Evolutionary conservation across 2,329 filamentous ascomycete genomes (phyloP), one percentile per base, ranked within the genome.

Genomic region (Aspergillus viridinutans): DNA sequence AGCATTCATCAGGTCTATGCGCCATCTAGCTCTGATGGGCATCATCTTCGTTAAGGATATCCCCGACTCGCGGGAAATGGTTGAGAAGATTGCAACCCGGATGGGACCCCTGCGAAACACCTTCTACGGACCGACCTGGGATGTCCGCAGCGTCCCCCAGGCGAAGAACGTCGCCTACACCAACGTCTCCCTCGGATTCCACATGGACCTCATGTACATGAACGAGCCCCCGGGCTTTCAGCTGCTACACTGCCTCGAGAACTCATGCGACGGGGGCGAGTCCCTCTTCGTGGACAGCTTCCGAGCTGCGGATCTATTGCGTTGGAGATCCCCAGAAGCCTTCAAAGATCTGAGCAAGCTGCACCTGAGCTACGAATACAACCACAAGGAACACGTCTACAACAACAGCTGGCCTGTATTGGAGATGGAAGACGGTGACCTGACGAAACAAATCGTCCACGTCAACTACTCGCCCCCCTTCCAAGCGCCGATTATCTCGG

Each of bases 131-230:
- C 80, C 82, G 64, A 96, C 91, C 0, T 97, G 92, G 86, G 89
- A 97, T 73, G 93, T 97, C 12, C 84, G 86, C 54, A 90, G 87
- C 3, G 88, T 95, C 53, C 87, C 89, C 1, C 73, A 90, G 55
- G 90, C 92, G 25, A 92, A 93, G 69, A 97, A 97, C 70, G 90
- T 97, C 3, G 93, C 94, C 9, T 92, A 97, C 76, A 97, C 93
- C 1, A 87, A 83, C 67, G 82, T 87, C 50, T 87, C 87, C 67
- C 85, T 97, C 1, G 90, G 90, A 17, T 86, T 97, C 50, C 94
- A 99, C 76, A 94, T 96, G 84, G 94, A 97, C 71, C 82, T 97
- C 43, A 81, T 97, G 55, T 97, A 97, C 76, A 88, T 94, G 74
- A 77, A 83, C 14, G 84, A 90, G 52, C 86, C 90, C 2, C 93